These are phyloP conservation scores for Corchorus olitorius DNA, from an alignment of 345 rosid species.

Conservation along the genomic window DNA sequence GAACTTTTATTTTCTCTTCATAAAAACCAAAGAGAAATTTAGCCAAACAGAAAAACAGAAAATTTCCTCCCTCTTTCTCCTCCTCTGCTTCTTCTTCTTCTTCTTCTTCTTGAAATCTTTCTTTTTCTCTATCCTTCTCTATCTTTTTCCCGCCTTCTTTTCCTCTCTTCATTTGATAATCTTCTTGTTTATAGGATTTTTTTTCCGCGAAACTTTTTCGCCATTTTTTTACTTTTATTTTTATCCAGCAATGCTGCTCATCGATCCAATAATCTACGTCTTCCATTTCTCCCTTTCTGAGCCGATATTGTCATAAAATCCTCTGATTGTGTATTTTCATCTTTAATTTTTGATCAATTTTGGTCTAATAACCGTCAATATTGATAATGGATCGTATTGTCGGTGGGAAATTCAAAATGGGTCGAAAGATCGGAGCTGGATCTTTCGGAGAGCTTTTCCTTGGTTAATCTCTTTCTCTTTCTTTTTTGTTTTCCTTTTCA, in stretches of 20 bases:
- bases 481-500: background rate
- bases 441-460: constrained; percentile 69
- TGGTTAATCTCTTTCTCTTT: constrained; percentile 35
- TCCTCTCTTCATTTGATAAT: constrained; percentile 3
- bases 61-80: background rate
- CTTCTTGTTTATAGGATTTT: background rate
- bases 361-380: background rate
- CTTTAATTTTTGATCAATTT: background rate
- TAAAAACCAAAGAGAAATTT: background rate
- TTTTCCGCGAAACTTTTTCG: background rate
- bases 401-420: constrained; percentile 63
- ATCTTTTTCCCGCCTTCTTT: constrained; percentile 12
- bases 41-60: background rate
- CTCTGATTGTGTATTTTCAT: background rate
- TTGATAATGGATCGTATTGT: constrained; percentile 54
- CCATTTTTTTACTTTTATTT: background rate
- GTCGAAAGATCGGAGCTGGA: constrained; percentile 70
- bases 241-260: constrained; percentile 13
- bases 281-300: background rate
- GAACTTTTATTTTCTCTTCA: no score
- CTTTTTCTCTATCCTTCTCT: background rate
- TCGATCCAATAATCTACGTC: constrained; percentile 4
- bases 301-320: constrained; percentile 2
- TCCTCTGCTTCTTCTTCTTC: no score
- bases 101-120: background rate